phyloP scores from a whole-genome alignment of 2,329 filamentous ascomycete species.

The Neurospora sp. region DNA sequence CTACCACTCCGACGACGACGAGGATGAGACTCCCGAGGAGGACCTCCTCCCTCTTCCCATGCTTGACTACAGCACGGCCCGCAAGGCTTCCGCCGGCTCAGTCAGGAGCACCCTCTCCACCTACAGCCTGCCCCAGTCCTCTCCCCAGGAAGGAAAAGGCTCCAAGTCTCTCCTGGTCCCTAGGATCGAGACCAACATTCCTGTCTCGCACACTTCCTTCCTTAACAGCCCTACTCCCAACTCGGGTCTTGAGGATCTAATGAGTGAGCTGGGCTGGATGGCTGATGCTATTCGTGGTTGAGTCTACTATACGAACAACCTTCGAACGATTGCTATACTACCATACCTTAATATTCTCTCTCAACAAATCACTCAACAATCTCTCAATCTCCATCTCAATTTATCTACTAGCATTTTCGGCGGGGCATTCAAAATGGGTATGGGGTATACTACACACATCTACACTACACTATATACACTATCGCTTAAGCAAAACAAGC shows the following conservation, averaged over 20 bases:
- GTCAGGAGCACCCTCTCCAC: conserved; percentile 23
- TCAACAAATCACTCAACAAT: background rate
- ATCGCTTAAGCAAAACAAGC: background rate
- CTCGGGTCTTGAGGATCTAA: conserved; percentile 26
- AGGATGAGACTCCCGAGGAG: conserved; percentile 26
- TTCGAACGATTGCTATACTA: background rate
- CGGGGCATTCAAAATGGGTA: background rate
- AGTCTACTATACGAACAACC: background rate
- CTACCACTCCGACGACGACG: conserved; percentile 30
- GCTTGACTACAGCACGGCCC: conserved; percentile 7
- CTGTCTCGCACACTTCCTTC: conserved; percentile 15
- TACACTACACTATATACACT: background rate
- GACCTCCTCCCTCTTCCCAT: conserved; percentile 24
- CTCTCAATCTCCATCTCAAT: background rate
- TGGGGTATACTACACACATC: background rate
- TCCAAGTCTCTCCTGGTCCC: conserved; percentile 23
- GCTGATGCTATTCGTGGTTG: conserved; percentile 34
- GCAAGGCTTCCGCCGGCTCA: conserved; percentile 17
- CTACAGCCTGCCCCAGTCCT: conserved; percentile 38
- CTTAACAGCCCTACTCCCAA: conserved; percentile 22
- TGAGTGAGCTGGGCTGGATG: conserved; percentile 42
- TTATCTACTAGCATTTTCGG: background rate
- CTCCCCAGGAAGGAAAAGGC: conserved; percentile 12
- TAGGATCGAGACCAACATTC: conserved; percentile 18
- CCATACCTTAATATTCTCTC: background rate